These are phyloP conservation scores for Hypocreales sp. DNA, from an alignment of 2,329 filamentous ascomycete genomes.

Conservation along the genomic window DNA sequence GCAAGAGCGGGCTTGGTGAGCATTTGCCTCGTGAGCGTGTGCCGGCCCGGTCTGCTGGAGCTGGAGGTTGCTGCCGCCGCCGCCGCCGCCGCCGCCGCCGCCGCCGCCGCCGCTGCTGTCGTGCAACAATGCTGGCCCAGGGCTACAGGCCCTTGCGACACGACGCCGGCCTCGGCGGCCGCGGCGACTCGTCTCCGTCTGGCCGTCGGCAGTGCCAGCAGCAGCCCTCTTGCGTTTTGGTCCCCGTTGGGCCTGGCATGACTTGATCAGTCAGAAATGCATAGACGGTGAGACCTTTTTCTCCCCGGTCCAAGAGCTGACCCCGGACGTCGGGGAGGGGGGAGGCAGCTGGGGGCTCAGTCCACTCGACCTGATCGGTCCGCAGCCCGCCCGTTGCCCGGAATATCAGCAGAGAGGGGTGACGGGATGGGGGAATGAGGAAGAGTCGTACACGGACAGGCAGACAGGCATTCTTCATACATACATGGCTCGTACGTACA, in stretches of 20 bases:
- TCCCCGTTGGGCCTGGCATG: constrained; percentile 1
- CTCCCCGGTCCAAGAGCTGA: constrained; percentile 2
- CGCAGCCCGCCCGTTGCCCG: too few species aligned
- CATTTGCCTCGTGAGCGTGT: background rate
- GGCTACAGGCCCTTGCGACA: background rate
- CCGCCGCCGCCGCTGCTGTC: too few species aligned
- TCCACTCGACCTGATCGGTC: too few species aligned
- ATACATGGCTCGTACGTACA: too few species aligned
- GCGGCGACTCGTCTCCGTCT: background rate
- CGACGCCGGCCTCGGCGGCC: too few species aligned
- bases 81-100: too few species aligned
- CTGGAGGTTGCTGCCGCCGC: background rate
- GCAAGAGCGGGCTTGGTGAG: too few species aligned
- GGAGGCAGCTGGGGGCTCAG: too few species aligned
- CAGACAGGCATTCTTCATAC: too few species aligned
- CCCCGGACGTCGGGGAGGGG: background rate
- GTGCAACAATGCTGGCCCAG: background rate
- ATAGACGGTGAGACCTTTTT: background rate
- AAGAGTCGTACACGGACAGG: too few species aligned
- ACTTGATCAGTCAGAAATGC: constrained; percentile 1
- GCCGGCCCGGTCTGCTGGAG: background rate
- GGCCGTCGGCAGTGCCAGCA: background rate
- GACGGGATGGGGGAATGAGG: too few species aligned
- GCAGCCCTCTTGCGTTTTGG: background rate
- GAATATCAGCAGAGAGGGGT: too few species aligned